These are phyloP conservation scores for Batrachochytrium dendrobatidis DNA, from an alignment of 371 early-diverging fungal genomes.

Conservation along the genomic window DNA sequence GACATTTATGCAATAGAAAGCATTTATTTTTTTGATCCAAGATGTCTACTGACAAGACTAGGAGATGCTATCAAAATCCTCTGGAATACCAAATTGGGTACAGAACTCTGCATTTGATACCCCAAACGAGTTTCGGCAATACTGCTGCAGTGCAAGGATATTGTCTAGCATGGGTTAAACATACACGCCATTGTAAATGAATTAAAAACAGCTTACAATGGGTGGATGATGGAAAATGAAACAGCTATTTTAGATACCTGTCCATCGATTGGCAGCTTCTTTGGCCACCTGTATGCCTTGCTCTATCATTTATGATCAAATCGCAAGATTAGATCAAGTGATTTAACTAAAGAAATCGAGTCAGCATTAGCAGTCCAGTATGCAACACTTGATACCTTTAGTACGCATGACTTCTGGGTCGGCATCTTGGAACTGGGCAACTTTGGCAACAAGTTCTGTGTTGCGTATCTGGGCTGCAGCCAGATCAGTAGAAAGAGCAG, in stretches of 20 bases:
- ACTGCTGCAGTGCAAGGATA: slow-evolving; percentile 78
- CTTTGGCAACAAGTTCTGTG: slow-evolving; percentile 33
- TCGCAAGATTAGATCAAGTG: background rate
- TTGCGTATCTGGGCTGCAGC: slow-evolving; percentile 35
- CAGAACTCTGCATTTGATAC: slow-evolving; percentile 65
- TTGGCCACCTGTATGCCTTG: slow-evolving; percentile 53
- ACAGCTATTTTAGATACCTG: slow-evolving; percentile 41
- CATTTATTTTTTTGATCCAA: too few species aligned
- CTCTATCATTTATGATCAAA: slow-evolving; percentile 37
- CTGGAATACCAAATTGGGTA: slow-evolving; percentile 65
- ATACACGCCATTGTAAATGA: background rate
- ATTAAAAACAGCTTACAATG: background rate
- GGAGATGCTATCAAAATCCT: slow-evolving; percentile 61
- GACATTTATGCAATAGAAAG: too few species aligned
- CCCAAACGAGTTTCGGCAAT: slow-evolving; percentile 69
- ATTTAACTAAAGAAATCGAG: background rate
- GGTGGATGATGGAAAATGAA: background rate
- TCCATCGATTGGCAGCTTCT: slow-evolving; percentile 83
- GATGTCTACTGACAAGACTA: background rate
- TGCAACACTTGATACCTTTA: slow-evolving; percentile 48
- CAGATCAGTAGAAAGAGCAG: slow-evolving; percentile 39
- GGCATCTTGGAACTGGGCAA: slow-evolving; percentile 61
- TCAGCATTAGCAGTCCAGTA: background rate
- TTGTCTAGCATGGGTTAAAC: slow-evolving; percentile 52
- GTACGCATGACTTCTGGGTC: slow-evolving; percentile 66